These are phyloP conservation scores for Pichia cephalocereana DNA, from an alignment of 805 yeast genomes.

Conservation along the genomic window DNA sequence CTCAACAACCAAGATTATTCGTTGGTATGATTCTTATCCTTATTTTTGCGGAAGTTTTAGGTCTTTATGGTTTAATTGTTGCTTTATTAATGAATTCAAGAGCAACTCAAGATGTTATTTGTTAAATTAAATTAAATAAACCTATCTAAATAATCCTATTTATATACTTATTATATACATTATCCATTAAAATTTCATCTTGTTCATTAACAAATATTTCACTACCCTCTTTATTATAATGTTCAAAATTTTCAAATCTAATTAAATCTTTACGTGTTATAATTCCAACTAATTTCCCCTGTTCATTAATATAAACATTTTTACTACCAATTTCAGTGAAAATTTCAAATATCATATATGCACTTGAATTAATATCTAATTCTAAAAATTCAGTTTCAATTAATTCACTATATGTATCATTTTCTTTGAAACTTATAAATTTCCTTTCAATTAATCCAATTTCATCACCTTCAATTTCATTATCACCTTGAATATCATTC, in stretches of 20 bases:
- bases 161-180: not conserved
- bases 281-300: conserved; percentile 61
- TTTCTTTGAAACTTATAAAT: conserved; percentile 1
- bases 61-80: conserved; percentile 95
- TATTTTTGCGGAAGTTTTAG: conserved; percentile 98
- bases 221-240: conserved; percentile 20
- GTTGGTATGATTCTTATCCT: conserved; percentile 98
- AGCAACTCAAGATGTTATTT: conserved; percentile 85
- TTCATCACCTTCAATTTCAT: not conserved
- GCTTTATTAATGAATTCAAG: conserved; percentile 96
- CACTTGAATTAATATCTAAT: conserved; percentile 41
- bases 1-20: conserved; percentile 96
- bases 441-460: not conserved
- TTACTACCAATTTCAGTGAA: conserved; percentile 78
- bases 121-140: too few relatives aligned
- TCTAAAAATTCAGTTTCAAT: conserved; percentile 55
- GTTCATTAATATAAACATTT: conserved; percentile 53
- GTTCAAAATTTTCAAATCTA: conserved; percentile 40
- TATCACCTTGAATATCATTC: not conserved
- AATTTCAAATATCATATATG: conserved; percentile 55
- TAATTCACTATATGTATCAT: conserved; percentile 18
- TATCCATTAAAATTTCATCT: conserved; percentile 16
- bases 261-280: conserved; percentile 79
- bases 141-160: not conserved
- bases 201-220: conserved; percentile 13